A percentile compares a stretch with the other conserved stretches of the same genome.
Evolutionary conservation across 2,329 filamentous ascomycete genomes (phyloP).

Genomic region (Diaporthe sp.): DNA sequence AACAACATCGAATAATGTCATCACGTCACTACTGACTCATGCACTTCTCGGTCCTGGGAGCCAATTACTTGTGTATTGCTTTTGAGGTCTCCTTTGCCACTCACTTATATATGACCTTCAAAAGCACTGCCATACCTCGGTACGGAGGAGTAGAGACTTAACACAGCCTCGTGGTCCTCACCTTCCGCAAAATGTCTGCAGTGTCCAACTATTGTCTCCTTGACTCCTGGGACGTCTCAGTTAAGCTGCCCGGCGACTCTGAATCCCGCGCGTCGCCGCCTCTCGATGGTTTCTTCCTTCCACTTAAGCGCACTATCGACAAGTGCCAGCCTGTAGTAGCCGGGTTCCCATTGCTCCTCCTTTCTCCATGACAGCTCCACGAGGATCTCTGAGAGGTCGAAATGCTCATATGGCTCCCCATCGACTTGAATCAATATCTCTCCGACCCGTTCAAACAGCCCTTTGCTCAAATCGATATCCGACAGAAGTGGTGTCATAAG

Average conservation of each 20-base stretch:
- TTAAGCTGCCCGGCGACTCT: neutral
- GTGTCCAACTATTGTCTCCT: neutral
- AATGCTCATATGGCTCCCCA: neutral
- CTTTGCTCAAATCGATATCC: too few species aligned
- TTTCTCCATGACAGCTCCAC: neutral
- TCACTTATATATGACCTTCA: too few species aligned
- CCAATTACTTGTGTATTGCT: too few species aligned
- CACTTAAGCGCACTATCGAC: neutral
- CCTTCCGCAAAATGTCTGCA: neutral
- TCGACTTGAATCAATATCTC: neutral
- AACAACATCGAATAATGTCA: too few species aligned
- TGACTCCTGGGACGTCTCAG: neutral
- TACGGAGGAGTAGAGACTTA: too few species aligned
- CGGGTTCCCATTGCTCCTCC: neutral
- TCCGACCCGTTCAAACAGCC: neutral
- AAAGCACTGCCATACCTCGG: too few species aligned
- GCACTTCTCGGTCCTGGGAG: too few species aligned
- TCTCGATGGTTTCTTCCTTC: neutral
- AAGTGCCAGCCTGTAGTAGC: neutral
- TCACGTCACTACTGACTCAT: too few species aligned
- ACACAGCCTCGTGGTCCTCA: neutral
- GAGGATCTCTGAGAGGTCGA: neutral
- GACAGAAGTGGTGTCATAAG: too few species aligned
- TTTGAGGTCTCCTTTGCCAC: too few species aligned
- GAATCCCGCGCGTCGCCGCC: neutral